Percentiles rank a stretch among this genome's conserved stretches.
Evolutionary conservation across 1,284 basidiomycete species (phyloP).

Genomic region (Pisolithus thermaeus): DNA sequence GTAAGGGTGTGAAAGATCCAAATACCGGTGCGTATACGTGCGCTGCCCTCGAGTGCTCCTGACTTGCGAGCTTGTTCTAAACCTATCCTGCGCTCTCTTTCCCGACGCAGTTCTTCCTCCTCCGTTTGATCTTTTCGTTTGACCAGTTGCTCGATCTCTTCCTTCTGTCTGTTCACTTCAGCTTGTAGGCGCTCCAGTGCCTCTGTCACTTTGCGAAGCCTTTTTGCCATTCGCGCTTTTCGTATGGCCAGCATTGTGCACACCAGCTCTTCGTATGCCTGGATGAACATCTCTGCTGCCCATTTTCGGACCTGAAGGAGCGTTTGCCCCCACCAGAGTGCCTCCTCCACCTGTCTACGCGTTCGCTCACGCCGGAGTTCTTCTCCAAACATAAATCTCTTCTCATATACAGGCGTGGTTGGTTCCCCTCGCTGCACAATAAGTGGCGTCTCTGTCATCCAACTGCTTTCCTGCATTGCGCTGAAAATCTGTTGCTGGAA

Average conservation of each 20-base stretch:
- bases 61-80: too few species aligned
- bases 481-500: slow-evolving; percentile 25
- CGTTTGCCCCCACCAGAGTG: slow-evolving; percentile 12
- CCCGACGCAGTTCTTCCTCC: slow-evolving; percentile 13
- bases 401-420: slow-evolving; percentile 13
- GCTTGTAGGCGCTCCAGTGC: slow-evolving; percentile 18
- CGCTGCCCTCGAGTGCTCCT: too few species aligned
- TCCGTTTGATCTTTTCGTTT: slow-evolving; percentile 27
- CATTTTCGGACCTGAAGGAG: slow-evolving; percentile 1
- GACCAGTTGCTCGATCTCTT: slow-evolving; percentile 22
- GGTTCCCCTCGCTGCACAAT: slow-evolving; percentile 19
- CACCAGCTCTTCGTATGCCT: slow-evolving; percentile 16
- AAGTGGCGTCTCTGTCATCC: slow-evolving; percentile 17
- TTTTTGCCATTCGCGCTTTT: slow-evolving; percentile 21
- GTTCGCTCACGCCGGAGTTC: slow-evolving; percentile 22
- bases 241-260: slow-evolving; percentile 13
- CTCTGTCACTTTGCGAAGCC: slow-evolving; percentile 13
- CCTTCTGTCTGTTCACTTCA: slow-evolving; percentile 21
- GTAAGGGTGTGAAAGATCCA: too few species aligned
- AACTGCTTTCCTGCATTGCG: slow-evolving; percentile 19
- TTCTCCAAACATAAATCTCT: slow-evolving; percentile 21
- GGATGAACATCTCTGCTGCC: neutral
- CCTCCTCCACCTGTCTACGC: slow-evolving; percentile 9
- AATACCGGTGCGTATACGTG: too few species aligned
- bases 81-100: too few species aligned